These are phyloP conservation scores for Skeletonema potamos DNA, from an alignment of 108 stramenopile genomes.

Conservation along the genomic window DNA sequence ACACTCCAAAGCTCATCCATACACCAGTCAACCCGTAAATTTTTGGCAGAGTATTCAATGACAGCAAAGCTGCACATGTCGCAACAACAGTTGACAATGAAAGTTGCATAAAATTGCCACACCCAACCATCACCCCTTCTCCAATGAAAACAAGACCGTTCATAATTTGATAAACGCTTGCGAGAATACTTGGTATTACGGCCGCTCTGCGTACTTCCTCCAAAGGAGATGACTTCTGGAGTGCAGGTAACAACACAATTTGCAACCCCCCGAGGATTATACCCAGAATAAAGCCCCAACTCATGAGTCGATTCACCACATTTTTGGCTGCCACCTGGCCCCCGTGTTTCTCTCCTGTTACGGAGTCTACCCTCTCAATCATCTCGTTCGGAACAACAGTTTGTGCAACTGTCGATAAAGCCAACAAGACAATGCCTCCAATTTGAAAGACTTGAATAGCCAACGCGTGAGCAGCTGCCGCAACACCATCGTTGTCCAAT, in stretches of 20 bases:
- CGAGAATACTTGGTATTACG: constrained; percentile 72
- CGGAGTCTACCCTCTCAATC: constrained; percentile 62
- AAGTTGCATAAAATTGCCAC: constrained; percentile 72
- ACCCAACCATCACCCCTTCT: constrained; percentile 71
- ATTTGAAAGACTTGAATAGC: constrained; percentile 87
- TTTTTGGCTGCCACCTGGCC: constrained; percentile 63
- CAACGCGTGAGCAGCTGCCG: constrained; percentile 85
- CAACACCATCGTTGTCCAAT: constrained; percentile 82
- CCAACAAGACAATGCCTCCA: constrained; percentile 84
- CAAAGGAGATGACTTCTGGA: constrained; percentile 78
- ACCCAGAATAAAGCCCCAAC: constrained; percentile 83
- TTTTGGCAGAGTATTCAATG: constrained; percentile 65
- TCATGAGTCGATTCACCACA: constrained; percentile 78
- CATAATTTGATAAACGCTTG: constrained; percentile 78
- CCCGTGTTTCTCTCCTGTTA: constrained; percentile 48
- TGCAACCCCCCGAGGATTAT: constrained; percentile 65
- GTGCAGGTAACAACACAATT: constrained; percentile 66
- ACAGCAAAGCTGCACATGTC: constrained; percentile 66
- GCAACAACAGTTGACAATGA: constrained; percentile 75
- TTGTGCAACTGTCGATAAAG: constrained; percentile 79
- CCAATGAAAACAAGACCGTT: constrained; percentile 90
- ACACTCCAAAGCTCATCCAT: constrained; percentile 87
- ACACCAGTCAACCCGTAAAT: constrained; percentile 74
- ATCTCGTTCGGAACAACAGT: constrained; percentile 83
- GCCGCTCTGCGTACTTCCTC: constrained; percentile 86